Evolutionary conservation across 2,329 filamentous ascomycete species (phyloP), one percentile per base, ranked within the genome.

Genomic region (Penicillium sp.): DNA sequence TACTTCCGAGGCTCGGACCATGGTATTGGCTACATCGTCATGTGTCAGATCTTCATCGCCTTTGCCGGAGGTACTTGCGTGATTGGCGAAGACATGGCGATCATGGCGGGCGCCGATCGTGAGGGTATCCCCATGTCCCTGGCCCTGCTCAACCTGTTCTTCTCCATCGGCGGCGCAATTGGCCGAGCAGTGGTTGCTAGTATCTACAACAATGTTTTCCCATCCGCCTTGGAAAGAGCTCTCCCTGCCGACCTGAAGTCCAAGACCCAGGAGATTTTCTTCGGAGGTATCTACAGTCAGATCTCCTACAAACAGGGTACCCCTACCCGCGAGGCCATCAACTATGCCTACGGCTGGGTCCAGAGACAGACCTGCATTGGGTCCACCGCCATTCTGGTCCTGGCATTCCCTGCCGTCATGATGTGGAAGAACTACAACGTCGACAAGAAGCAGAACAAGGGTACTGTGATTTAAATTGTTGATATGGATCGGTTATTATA

Each of bases 121-220:
- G 67, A 74, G 35, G 68, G 76, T 28, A 65, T 78, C 4, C 74
- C 76, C 14, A 61, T 66, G 56, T 56, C 65, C 50, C 52, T 67
- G 9, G 57, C 64, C 6, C 35, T 67, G 9, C 37, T 67, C 14
- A 56, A 58, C 7, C 44, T 67, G 7, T 62, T 56, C 40, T 47
- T 51, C 14, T 65, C 51, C 16, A 38, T 67, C 2, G 64, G 64
- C 1, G 56, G 59, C 3, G 55, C 62, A 2, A 56, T 65, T 10
- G 64, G 64, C 1, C 42, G 45, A 12, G 56, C 59, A 2, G 57
- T 61, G 14, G 43, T 48, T 1, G 50, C 54, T 3, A 48, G 52
- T 15, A 78, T 84, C 46, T 84, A 78, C 74, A 75, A 71, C 2
- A 70, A 72, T 42, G 71, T 73, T 1, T 76, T 82, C 57, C 68